Conservation (phyloP, 2,329 filamentous ascomycete species). For the Neoarthrinium moseri region DNA sequence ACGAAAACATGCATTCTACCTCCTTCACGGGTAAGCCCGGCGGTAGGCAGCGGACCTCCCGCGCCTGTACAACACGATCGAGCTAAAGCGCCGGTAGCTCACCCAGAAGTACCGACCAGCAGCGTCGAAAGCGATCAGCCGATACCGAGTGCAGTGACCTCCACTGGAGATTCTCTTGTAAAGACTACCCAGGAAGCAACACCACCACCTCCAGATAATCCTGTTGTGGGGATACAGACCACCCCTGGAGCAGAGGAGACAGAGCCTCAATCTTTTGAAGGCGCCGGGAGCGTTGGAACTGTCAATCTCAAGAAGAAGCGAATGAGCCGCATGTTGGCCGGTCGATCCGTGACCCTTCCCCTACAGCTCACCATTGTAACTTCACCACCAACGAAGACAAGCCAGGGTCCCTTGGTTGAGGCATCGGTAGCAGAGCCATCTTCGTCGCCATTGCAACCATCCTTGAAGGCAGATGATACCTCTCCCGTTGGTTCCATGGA, state of each 20-base stretch:
- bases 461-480: slow-evolving; percentile 27
- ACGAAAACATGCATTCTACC: too few relatives aligned
- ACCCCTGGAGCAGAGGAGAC: slow-evolving; percentile 7
- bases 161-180: too few relatives aligned
- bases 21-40: too few relatives aligned
- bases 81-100: too few relatives aligned
- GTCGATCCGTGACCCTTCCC: slow-evolving; percentile 36
- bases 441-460: slow-evolving; percentile 11
- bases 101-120: too few relatives aligned
- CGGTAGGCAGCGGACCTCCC: too few relatives aligned
- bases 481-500: slow-evolving; percentile 48
- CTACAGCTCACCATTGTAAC: slow-evolving; percentile 40
- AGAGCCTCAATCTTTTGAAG: slow-evolving; percentile 23
- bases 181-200: too few relatives aligned
- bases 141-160: too few relatives aligned
- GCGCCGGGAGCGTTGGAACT: slow-evolving; percentile 22
- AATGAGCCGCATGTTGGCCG: slow-evolving; percentile 27
- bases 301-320: slow-evolving; percentile 26
- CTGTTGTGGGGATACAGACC: too few relatives aligned
- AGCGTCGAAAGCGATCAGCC: too few relatives aligned
- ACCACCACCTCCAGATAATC: background rate
- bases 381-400: slow-evolving; percentile 36
- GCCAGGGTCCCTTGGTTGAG: background rate
- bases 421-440: slow-evolving; percentile 22
- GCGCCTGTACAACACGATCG: too few relatives aligned